Evolutionary conservation across 495 filamentous ascomycete genomes (phyloP).

Genomic region (Xylaria venustula): DNA sequence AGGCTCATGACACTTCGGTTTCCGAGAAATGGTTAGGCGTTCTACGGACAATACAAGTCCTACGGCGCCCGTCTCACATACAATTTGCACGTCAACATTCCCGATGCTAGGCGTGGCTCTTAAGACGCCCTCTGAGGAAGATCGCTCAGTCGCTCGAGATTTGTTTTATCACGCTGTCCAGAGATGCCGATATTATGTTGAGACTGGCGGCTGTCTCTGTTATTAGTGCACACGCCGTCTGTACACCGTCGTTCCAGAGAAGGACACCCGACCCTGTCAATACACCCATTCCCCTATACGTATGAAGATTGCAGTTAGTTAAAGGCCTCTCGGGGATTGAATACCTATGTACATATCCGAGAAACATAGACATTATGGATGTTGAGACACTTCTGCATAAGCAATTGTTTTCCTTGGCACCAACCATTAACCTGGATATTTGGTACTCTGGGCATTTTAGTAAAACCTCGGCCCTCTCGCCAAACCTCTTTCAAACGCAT

Average conservation of each 20-base stretch:
- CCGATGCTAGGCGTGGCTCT: conserved; percentile 2
- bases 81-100: background rate
- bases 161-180: background rate
- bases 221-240: conserved; percentile 4
- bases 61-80: conserved; percentile 9
- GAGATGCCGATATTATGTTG: background rate
- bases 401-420: conserved; percentile 2
- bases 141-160: background rate
- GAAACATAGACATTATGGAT: too few species aligned
- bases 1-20: conserved; percentile 2
- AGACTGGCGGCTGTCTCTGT: background rate
- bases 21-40: conserved; percentile 3
- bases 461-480: too few species aligned
- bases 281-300: conserved; percentile 7
- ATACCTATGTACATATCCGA: too few species aligned
- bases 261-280: conserved; percentile 5
- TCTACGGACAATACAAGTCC: background rate
- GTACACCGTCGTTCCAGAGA: background rate
- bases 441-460: too few species aligned
- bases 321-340: too few species aligned
- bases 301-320: conserved; percentile 14
- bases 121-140: background rate
- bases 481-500: too few species aligned
- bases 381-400: background rate
- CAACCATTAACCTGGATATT: background rate